Conservation (phyloP, 2,329 filamentous ascomycete species). For the Scedosporium aurantiacum region DNA sequence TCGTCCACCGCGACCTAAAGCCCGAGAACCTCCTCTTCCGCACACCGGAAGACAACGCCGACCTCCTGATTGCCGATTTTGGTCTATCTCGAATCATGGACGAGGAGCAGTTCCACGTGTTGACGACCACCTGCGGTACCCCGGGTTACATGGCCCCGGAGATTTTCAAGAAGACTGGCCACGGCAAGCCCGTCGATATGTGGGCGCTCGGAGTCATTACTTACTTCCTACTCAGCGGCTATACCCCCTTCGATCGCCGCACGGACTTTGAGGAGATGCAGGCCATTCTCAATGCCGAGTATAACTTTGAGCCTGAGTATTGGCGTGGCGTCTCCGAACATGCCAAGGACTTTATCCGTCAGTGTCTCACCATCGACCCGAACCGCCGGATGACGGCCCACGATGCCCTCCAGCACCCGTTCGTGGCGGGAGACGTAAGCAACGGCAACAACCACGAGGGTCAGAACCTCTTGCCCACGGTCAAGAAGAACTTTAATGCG, state of each 20-base stretch:
- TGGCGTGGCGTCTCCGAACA: slow-evolving; percentile 85
- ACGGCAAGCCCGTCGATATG: slow-evolving; percentile 95
- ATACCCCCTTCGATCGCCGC: slow-evolving; percentile 95
- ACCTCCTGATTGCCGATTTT: slow-evolving; percentile 94
- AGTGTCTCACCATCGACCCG: slow-evolving; percentile 85
- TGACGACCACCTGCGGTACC: slow-evolving; percentile 95
- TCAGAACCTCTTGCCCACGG: slow-evolving; percentile 54
- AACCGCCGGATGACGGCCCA: slow-evolving; percentile 83
- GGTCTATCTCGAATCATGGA: slow-evolving; percentile 96
- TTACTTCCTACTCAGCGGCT: slow-evolving; percentile 95
- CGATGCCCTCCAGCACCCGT: slow-evolving; percentile 57
- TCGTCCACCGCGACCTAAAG: slow-evolving; percentile 95
- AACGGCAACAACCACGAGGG: slow-evolving; percentile 36
- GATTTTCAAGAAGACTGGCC: slow-evolving; percentile 97
- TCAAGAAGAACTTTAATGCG: slow-evolving; percentile 67
- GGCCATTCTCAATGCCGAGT: slow-evolving; percentile 92
- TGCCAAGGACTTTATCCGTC: slow-evolving; percentile 84
- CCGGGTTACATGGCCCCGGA: slow-evolving; percentile 99
- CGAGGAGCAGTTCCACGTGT: slow-evolving; percentile 93
- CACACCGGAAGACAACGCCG: slow-evolving; percentile 94
- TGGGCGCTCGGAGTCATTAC: slow-evolving; percentile 99
- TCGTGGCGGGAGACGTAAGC: slow-evolving; percentile 44
- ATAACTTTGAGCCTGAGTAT: slow-evolving; percentile 93
- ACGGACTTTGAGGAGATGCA: slow-evolving; percentile 99
- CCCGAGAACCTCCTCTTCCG: slow-evolving; percentile 95